Percentiles rank a stretch among this genome's conserved stretches.
Evolutionary conservation across 805 yeast species (phyloP).

Genomic region (Starmerella kuoi): DNA sequence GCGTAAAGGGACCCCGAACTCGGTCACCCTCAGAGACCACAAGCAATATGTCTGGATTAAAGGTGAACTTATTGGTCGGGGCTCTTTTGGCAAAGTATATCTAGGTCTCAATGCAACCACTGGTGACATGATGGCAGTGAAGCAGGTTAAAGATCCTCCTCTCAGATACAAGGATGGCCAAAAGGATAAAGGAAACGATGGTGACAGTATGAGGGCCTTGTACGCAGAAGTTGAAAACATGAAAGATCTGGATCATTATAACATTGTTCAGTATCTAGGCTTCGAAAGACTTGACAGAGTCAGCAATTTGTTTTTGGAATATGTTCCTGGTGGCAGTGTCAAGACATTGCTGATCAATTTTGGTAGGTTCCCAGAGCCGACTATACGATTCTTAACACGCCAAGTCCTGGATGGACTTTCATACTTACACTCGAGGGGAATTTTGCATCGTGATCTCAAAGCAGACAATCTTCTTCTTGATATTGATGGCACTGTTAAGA

Average conservation of each 20-base stretch:
- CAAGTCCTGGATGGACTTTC: slow-evolving; percentile 78
- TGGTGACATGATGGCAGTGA: slow-evolving; percentile 98
- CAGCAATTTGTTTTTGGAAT: slow-evolving; percentile 81
- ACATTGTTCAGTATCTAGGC: slow-evolving; percentile 92
- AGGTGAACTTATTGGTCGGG: slow-evolving; percentile 93
- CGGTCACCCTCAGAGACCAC: slow-evolving; percentile 51
- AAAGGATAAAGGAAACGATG: slow-evolving; percentile 21
- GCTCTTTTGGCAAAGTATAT: slow-evolving; percentile 90
- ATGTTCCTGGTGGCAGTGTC: slow-evolving; percentile 96
- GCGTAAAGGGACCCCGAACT: slow-evolving; percentile 41
- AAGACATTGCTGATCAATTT: slow-evolving; percentile 70
- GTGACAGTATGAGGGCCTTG: slow-evolving; percentile 71
- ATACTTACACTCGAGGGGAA: slow-evolving; percentile 79
- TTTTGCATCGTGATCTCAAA: slow-evolving; percentile 84
- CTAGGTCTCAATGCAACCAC: slow-evolving; percentile 88
- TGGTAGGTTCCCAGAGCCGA: slow-evolving; percentile 71
- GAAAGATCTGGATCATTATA: slow-evolving; percentile 85
- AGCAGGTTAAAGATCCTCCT: slow-evolving; percentile 50
- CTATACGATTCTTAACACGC: slow-evolving; percentile 58
- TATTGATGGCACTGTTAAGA: slow-evolving; percentile 85
- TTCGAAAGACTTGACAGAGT: slow-evolving; percentile 66
- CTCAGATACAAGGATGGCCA: slow-evolving; percentile 16
- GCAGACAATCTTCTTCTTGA: slow-evolving; percentile 86
- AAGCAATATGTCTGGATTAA: slow-evolving; percentile 92
- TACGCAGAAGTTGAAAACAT: slow-evolving; percentile 84